phyloP scores from a whole-genome alignment of 108 stramenopile species.

The Hondaea fermentalgiana region DNA sequence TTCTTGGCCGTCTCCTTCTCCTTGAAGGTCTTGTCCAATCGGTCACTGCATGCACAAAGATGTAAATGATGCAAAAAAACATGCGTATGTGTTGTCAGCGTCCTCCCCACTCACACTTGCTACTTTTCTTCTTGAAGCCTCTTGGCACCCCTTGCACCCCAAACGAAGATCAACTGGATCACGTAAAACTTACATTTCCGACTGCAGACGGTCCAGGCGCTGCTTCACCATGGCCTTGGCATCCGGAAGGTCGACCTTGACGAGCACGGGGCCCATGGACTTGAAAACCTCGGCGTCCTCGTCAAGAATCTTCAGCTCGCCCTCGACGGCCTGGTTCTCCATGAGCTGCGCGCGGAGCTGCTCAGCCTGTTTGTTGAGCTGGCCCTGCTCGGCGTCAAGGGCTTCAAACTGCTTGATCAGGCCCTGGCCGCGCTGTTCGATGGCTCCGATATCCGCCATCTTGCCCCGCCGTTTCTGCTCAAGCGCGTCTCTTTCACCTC shows the following conservation, averaged over 20 bases:
- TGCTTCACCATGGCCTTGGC: constrained; percentile 14
- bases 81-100: too few species aligned
- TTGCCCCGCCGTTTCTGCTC: not conserved
- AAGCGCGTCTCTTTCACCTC: not conserved
- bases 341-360: not conserved
- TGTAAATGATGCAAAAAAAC: too few species aligned
- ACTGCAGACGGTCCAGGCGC: constrained; percentile 10
- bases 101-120: too few species aligned
- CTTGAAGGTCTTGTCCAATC: not conserved
- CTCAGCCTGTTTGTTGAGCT: not conserved
- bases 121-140: too few species aligned
- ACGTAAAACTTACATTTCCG: not conserved
- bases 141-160: too few species aligned
- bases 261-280: constrained; percentile 7
- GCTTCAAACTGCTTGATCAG: not conserved
- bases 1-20: not conserved
- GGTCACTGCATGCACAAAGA: not conserved
- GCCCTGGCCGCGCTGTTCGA: not conserved
- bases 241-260: not conserved
- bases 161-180: too few species aligned
- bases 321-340: not conserved
- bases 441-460: not conserved
- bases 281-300: constrained; percentile 12
- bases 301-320: not conserved
- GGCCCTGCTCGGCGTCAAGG: not conserved